A percentile compares a stretch with the other conserved stretches of the same genome.
Evolutionary conservation across 2,329 filamentous ascomycete species (phyloP).

Genomic region (Shiraia sp.): DNA sequence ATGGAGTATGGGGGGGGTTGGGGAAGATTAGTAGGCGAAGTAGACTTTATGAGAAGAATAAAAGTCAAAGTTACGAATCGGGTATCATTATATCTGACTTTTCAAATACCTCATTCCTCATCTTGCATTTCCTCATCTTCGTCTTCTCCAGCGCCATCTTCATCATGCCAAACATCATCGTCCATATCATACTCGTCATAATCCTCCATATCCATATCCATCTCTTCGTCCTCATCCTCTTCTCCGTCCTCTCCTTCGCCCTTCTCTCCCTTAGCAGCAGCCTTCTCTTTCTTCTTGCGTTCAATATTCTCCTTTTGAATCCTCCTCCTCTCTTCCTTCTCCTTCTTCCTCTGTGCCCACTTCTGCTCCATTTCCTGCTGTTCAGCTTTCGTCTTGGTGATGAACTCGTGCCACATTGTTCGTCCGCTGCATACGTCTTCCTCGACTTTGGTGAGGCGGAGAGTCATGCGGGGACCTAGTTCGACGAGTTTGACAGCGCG

Average conservation of each 20-base stretch:
- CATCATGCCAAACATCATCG: slow-evolving; percentile 58
- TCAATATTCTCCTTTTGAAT: slow-evolving; percentile 90
- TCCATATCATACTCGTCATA: slow-evolving; percentile 55
- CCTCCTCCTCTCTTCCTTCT: slow-evolving; percentile 80
- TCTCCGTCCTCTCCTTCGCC: slow-evolving; percentile 51
- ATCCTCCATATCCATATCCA: slow-evolving; percentile 54
- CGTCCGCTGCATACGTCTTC: slow-evolving; percentile 89
- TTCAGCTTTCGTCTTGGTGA: slow-evolving; percentile 81
- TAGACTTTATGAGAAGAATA: no score
- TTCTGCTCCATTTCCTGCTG: slow-evolving; percentile 76
- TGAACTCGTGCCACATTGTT: slow-evolving; percentile 96
- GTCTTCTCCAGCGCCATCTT: slow-evolving; percentile 53
- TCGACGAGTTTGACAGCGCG: slow-evolving; percentile 91
- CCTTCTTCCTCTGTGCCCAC: slow-evolving; percentile 76
- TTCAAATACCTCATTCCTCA: slow-evolving; percentile 34
- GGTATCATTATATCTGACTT: slow-evolving; percentile 37
- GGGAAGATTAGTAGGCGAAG: neutral
- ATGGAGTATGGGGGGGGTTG: slow-evolving; percentile 5
- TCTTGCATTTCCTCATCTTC: slow-evolving; percentile 54
- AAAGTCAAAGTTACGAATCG: slow-evolving; percentile 19
- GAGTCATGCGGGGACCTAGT: slow-evolving; percentile 83
- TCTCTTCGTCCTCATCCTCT: slow-evolving; percentile 52
- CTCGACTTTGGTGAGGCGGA: slow-evolving; percentile 93
- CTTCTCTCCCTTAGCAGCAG: slow-evolving; percentile 25
- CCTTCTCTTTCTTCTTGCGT: slow-evolving; percentile 71